phyloP scores from a whole-genome alignment of 305 asterid genomes.

The Fraxinus sp. region DNA sequence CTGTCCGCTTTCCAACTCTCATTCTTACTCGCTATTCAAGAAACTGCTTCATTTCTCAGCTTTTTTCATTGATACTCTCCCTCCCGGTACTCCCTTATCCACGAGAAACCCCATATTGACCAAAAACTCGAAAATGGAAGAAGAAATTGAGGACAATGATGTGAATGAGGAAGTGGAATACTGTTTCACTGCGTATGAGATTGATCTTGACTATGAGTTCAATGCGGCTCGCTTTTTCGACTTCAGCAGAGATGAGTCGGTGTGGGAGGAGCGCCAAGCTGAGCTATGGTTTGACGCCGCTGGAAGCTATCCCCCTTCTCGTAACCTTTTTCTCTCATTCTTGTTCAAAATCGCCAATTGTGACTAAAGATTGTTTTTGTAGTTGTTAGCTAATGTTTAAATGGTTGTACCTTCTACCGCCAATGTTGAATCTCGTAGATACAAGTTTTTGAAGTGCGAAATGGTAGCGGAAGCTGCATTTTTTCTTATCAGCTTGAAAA shows the following conservation, averaged over 20 bases:
- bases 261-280: conserved; percentile 52
- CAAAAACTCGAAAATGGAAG: conserved; percentile 44
- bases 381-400: conserved; percentile 5
- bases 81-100: not conserved
- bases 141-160: conserved; percentile 38
- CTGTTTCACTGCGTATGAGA: conserved; percentile 66
- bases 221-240: conserved; percentile 82
- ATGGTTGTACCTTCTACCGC: conserved; percentile 11
- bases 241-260: conserved; percentile 58
- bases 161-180: conserved; percentile 37
- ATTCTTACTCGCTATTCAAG: conserved; percentile 37
- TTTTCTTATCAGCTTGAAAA: not conserved
- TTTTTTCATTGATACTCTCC: conserved; percentile 3
- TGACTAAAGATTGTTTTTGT: not conserved
- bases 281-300: conserved; percentile 85
- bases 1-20: conserved; percentile 35
- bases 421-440: conserved; percentile 1
- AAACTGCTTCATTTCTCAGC: conserved; percentile 17
- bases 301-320: conserved; percentile 84
- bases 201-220: conserved; percentile 92
- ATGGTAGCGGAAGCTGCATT: not conserved
- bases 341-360: not conserved
- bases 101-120: not conserved
- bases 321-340: conserved; percentile 37
- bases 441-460: conserved; percentile 22